Conservation (phyloP, 148 eudicot species). For the Suaeda aralocaspica region DNA sequence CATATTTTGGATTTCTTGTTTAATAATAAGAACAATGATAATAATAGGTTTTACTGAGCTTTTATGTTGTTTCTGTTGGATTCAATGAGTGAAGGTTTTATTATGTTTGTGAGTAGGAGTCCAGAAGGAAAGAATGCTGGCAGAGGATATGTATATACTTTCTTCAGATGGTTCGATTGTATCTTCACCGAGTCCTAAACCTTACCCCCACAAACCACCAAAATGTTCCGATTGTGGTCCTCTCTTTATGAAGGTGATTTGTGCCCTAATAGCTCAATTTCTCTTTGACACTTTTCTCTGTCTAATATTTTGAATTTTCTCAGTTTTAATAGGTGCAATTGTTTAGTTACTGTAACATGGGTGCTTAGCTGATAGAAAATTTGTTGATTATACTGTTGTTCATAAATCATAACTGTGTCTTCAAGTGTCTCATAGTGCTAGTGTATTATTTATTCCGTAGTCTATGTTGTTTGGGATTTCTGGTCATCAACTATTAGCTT, state of each 20-base stretch:
- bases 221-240: slow-evolving; percentile 94
- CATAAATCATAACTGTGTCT: not conserved
- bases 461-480: not conserved
- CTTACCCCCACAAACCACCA: slow-evolving; percentile 87
- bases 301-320: not conserved
- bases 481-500: not conserved
- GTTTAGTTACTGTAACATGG: not conserved
- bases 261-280: not conserved
- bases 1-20: not conserved
- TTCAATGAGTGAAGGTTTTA: not conserved
- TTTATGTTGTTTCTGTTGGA: not conserved
- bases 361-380: not conserved
- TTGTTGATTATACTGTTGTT: not conserved
- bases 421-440: not conserved
- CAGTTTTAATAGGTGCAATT: not conserved
- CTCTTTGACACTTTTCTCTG: not conserved
- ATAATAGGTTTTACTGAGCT: not conserved
- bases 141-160: slow-evolving; percentile 90
- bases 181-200: slow-evolving; percentile 54
- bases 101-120: slow-evolving; percentile 53
- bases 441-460: not conserved
- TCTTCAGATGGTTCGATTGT: slow-evolving; percentile 57
- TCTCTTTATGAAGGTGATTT: slow-evolving; percentile 72
- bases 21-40: too few species aligned
- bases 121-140: slow-evolving; percentile 94